Evolutionary conservation across 129 eudicot species (phyloP).

Genomic region (Smallanthus sonchifolius): DNA sequence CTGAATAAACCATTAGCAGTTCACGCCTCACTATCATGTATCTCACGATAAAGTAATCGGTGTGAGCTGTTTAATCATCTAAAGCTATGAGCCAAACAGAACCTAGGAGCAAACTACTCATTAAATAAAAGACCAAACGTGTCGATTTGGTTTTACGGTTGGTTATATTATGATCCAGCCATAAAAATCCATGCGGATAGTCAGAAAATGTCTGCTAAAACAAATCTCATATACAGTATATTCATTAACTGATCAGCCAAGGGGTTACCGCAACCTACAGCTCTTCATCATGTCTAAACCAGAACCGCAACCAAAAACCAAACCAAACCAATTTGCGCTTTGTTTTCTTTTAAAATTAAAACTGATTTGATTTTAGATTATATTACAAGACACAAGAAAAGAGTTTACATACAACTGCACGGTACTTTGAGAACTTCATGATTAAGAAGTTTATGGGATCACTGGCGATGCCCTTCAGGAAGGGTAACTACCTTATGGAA

Average conservation of each 20-base stretch:
- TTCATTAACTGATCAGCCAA: neutral
- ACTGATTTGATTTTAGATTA: neutral
- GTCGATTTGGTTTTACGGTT: no score
- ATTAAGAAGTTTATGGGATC: slow-evolving; percentile 3
- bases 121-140: no score
- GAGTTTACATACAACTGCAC: neutral
- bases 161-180: no score
- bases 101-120: no score
- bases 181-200: no score
- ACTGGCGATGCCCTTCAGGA: slow-evolving; percentile 80
- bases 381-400: neutral
- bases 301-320: neutral
- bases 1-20: no score
- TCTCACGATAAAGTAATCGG: no score
- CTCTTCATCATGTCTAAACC: neutral
- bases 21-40: no score
- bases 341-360: neutral
- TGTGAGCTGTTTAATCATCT: no score
- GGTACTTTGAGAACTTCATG: neutral
- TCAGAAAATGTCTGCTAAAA: neutral
- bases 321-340: neutral
- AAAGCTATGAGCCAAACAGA: no score
- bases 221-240: neutral
- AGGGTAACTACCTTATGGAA: slow-evolving; percentile 74
- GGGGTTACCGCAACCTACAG: neutral